Conservation (phyloP, 345 rosid species). For the Brassica incana region DNA sequence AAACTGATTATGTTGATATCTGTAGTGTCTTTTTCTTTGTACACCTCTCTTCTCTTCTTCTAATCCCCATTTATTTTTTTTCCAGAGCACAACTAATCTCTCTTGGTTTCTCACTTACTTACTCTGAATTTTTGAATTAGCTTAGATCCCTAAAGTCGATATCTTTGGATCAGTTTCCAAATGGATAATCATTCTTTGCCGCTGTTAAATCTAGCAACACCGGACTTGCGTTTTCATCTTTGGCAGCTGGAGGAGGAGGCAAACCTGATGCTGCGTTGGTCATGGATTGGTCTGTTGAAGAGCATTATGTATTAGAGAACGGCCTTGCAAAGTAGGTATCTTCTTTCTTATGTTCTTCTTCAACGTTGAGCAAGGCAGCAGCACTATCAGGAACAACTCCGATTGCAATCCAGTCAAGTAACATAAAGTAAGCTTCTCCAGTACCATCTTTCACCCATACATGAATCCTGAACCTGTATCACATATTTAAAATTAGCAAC, state of each 20-base stretch:
- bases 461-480: too few relatives aligned
- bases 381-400: too few relatives aligned
- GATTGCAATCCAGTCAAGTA: too few relatives aligned
- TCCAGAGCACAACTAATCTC: neutral
- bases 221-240: constrained; percentile 11
- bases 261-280: constrained; percentile 60
- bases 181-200: constrained; percentile 33
- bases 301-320: constrained; percentile 48
- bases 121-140: neutral
- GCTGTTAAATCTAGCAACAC: constrained; percentile 26
- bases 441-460: too few relatives aligned
- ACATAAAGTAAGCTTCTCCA: too few relatives aligned
- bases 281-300: constrained; percentile 77
- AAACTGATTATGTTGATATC: too few relatives aligned
- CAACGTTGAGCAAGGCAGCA: too few relatives aligned
- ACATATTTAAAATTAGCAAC: too few relatives aligned
- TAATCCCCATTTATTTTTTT: neutral
- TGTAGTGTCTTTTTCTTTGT: too few relatives aligned
- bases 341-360: constrained; percentile 1
- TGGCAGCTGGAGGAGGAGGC: constrained; percentile 3
- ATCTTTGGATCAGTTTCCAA: constrained; percentile 22
- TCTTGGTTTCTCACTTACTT: neutral
- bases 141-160: constrained; percentile 3
- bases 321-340: constrained; percentile 48
- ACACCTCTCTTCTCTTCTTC: too few relatives aligned